phyloP scores from a whole-genome alignment of 192 early-diverging fungal species.

The Coemansia aciculifera region DNA sequence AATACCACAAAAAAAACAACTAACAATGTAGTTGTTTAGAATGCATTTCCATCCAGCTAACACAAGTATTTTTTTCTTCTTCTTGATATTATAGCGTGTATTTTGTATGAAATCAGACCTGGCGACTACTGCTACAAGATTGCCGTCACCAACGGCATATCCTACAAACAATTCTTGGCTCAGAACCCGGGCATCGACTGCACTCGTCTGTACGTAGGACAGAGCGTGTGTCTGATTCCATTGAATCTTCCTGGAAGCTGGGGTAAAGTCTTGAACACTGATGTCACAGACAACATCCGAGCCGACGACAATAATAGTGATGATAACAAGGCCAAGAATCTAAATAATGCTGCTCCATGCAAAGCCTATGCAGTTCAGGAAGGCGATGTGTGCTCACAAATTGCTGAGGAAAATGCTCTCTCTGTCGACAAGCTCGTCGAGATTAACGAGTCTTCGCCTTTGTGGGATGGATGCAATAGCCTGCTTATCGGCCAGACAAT shows the following conservation, averaged over 20 bases:
- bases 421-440: constrained; percentile 22
- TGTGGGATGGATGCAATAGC: constrained; percentile 32
- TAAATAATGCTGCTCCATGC: constrained; percentile 6
- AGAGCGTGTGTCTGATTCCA: constrained; percentile 46
- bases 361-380: constrained; percentile 30
- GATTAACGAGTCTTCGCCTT: constrained; percentile 12
- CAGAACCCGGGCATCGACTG: constrained; percentile 50
- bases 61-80: background rate
- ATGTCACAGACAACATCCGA: background rate
- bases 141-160: constrained; percentile 30
- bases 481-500: constrained; percentile 32
- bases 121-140: constrained; percentile 57
- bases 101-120: constrained; percentile 43
- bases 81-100: constrained; percentile 17
- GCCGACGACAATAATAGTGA: no score
- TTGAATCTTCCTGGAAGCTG: background rate
- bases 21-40: background rate
- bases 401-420: constrained; percentile 15
- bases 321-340: no score
- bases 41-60: background rate
- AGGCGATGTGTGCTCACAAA: constrained; percentile 42
- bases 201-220: constrained; percentile 21
- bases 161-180: constrained; percentile 34
- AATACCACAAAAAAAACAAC: background rate
- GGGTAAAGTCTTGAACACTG: background rate